A percentile compares a stretch with the other conserved stretches of the same genome.
Evolutionary conservation across 2,329 filamentous ascomycete genomes (phyloP).

Genomic region (Fusarium continuum): DNA sequence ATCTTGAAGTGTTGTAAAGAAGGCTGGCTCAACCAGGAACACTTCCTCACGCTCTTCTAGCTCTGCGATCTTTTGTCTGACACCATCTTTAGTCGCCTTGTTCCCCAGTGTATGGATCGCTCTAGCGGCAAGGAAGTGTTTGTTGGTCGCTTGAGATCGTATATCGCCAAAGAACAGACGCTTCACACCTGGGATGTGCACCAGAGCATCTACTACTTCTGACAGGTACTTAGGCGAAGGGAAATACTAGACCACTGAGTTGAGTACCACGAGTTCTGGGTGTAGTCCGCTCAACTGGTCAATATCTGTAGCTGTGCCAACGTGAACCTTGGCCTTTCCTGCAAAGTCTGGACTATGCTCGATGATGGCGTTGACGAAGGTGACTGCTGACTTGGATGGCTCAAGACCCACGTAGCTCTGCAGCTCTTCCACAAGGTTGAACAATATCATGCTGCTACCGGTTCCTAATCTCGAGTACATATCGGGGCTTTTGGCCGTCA

Average conservation of each 20-base stretch:
- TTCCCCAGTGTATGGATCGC: constrained; percentile 13
- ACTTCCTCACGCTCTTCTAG: constrained; percentile 30
- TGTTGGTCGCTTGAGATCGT: constrained; percentile 24
- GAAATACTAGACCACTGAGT: constrained; percentile 5
- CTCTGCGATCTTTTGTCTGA: constrained; percentile 28
- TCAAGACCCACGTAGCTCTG: constrained; percentile 44
- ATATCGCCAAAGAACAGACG: constrained; percentile 33
- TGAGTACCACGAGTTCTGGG: not conserved
- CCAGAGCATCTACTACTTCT: not conserved
- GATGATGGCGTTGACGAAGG: constrained; percentile 27
- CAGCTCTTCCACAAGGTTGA: constrained; percentile 39
- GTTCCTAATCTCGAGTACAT: constrained; percentile 47
- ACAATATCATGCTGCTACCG: constrained; percentile 47
- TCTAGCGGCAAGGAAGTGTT: constrained; percentile 22
- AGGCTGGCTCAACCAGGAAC: constrained; percentile 38
- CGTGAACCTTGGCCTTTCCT: constrained; percentile 30
- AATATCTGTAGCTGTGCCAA: constrained; percentile 25
- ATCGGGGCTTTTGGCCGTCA: constrained; percentile 5
- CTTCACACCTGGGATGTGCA: not conserved
- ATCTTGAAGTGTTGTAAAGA: constrained; percentile 32
- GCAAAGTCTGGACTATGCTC: constrained; percentile 18
- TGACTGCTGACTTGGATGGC: constrained; percentile 33
- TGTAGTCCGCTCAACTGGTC: not conserved
- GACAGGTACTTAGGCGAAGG: constrained; percentile 8
- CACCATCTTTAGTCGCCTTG: not conserved